Evolutionary conservation across 129 eudicot species (phyloP).

Genomic region (Rutidosis leptorrhynchoides): DNA sequence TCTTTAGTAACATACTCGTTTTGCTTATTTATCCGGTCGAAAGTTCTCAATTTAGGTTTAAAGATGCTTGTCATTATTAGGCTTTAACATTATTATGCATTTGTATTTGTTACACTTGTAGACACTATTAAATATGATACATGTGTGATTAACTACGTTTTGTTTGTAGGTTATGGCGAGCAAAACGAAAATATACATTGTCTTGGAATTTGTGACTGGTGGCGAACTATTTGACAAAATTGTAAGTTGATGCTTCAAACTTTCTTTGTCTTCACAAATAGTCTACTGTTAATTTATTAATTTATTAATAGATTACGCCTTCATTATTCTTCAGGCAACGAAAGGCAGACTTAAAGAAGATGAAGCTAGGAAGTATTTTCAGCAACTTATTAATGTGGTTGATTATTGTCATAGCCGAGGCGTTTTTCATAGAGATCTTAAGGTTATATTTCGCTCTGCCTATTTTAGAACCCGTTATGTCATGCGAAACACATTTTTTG

Average conservation of each 20-base stretch:
- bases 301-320: slow-evolving; percentile 1
- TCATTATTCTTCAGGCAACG: slow-evolving; percentile 52
- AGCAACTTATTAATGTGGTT: slow-evolving; percentile 93
- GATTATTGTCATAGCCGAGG: slow-evolving; percentile 99
- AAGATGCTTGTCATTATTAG: slow-evolving; percentile 1
- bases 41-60: not conserved
- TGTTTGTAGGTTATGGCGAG: slow-evolving; percentile 79
- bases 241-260: slow-evolving; percentile 46
- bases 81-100: not conserved
- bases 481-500: too few relatives aligned
- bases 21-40: not conserved
- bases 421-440: slow-evolving; percentile 94
- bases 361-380: slow-evolving; percentile 95
- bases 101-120: not conserved
- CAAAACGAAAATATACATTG: slow-evolving; percentile 86
- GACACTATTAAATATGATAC: slow-evolving; percentile 2
- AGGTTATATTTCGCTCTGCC: slow-evolving; percentile 51
- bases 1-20: slow-evolving; percentile 2
- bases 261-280: not conserved
- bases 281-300: too few relatives aligned
- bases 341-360: slow-evolving; percentile 96
- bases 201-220: slow-evolving; percentile 88
- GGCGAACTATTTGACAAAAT: slow-evolving; percentile 98
- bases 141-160: slow-evolving; percentile 19
- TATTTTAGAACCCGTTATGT: too few relatives aligned